phyloP scores from a whole-genome alignment of 768 basidiomycete species.

The Rhodotorula diobovata region DNA sequence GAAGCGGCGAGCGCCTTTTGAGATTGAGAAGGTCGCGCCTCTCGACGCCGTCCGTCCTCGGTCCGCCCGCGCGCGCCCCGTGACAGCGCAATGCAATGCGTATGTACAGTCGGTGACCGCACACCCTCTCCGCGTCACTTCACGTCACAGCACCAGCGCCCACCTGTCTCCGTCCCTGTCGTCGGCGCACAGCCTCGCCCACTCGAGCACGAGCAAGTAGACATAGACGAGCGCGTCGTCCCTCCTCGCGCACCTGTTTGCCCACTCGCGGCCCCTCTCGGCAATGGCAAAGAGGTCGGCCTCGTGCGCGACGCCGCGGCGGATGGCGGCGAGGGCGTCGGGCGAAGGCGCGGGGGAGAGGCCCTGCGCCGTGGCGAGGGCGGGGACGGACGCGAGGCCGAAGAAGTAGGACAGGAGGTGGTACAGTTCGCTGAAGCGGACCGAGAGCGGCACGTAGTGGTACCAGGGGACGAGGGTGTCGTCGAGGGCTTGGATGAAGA shows the following conservation, averaged over 20 bases:
- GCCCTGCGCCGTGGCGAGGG: background rate
- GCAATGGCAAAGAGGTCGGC: conserved; percentile 1
- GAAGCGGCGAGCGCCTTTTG: no score
- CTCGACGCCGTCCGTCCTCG: no score
- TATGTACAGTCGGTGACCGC: no score
- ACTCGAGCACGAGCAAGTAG: conserved; percentile 16
- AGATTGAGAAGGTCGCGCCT: no score
- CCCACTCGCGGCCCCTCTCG: conserved; percentile 8
- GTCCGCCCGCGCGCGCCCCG: no score
- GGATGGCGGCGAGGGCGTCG: background rate
- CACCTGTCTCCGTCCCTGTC: background rate
- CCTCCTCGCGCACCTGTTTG: conserved; percentile 9
- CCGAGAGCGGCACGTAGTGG: conserved; percentile 19
- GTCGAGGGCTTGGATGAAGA: conserved; percentile 11
- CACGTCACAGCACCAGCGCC: background rate
- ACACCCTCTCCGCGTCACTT: no score
- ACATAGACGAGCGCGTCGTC: conserved; percentile 17
- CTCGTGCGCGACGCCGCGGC: background rate
- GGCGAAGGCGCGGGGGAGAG: background rate
- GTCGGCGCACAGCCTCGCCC: conserved; percentile 10
- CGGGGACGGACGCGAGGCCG: background rate
- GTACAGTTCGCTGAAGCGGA: conserved; percentile 5
- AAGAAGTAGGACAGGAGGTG: conserved; percentile 24
- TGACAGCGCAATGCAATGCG: no score
- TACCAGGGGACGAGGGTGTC: conserved; percentile 16